Conservation (phyloP, 495 filamentous ascomycete genomes). For the Penicillium herquei region DNA sequence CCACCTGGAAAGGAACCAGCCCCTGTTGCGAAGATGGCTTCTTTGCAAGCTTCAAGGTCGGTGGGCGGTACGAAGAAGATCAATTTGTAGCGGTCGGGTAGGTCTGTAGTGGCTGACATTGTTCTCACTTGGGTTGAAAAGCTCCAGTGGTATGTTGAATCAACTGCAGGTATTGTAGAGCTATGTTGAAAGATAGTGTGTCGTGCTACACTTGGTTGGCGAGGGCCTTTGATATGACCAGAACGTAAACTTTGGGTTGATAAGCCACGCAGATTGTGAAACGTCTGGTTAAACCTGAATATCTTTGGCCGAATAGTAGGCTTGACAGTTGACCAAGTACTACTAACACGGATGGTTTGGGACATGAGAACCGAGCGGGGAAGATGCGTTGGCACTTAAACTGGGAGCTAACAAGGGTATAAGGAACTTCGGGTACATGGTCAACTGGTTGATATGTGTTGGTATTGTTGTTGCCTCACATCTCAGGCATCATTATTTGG, state of each 20-base stretch:
- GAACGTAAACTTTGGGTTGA: not conserved
- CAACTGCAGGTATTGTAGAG: too few species aligned
- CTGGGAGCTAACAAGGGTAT: not conserved
- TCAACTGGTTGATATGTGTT: not conserved
- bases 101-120: conserved; percentile 14
- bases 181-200: not conserved
- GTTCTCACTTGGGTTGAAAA: not conserved
- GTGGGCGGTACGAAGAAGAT: conserved; percentile 46
- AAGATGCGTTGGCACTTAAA: not conserved
- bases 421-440: too few species aligned
- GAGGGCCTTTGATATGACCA: not conserved
- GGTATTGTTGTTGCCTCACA: not conserved
- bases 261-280: not conserved
- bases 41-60: conserved; percentile 42
- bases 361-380: not conserved
- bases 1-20: conserved; percentile 44
- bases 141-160: not conserved
- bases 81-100: conserved; percentile 46
- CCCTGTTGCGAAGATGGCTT: conserved; percentile 45
- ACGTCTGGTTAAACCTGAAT: not conserved
- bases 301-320: not conserved
- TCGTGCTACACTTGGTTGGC: not conserved
- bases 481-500: not conserved
- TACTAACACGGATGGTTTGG: not conserved
- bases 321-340: not conserved